Evolutionary conservation across 2,329 filamentous ascomycete species (phyloP).

Genomic region (Pseudogymnoascus sp.): DNA sequence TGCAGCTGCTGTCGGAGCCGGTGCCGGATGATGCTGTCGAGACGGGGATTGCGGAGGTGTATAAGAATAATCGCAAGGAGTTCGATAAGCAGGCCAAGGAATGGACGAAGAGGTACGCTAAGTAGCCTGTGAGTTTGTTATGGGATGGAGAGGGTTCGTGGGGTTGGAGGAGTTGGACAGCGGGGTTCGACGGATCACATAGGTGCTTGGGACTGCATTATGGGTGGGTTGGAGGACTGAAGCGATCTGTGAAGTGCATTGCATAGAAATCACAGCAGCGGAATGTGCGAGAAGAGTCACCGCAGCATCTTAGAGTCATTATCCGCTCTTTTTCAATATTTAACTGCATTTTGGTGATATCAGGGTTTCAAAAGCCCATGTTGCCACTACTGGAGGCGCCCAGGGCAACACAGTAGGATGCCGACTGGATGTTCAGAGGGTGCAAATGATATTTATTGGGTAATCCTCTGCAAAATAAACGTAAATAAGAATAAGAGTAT

Average conservation of each 20-base stretch:
- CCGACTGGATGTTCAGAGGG: not conserved
- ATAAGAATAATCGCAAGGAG: slow-evolving; percentile 51
- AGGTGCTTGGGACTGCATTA: not conserved
- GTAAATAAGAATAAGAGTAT: not conserved
- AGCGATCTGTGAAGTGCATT: not conserved
- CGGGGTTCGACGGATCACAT: not conserved
- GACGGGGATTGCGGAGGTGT: slow-evolving; percentile 59
- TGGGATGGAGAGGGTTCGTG: not conserved
- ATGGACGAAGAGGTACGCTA: slow-evolving; percentile 61
- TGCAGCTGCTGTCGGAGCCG: slow-evolving; percentile 56
- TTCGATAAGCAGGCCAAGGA: slow-evolving; percentile 61
- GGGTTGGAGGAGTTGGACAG: not conserved
- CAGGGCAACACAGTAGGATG: not conserved
- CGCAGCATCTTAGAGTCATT: not conserved
- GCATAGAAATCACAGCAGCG: not conserved
- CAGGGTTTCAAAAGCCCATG: not conserved
- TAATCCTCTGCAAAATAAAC: not conserved
- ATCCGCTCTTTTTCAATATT: not conserved
- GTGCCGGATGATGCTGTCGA: slow-evolving; percentile 67
- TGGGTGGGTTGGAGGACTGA: not conserved
- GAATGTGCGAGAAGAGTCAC: not conserved
- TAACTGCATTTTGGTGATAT: not conserved
- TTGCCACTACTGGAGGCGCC: not conserved
- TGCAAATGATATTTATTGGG: not conserved
- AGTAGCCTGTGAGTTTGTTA: not conserved